Base-by-base conservation (phyloP, 331 rosid genomes). In the Saraca asoca region DNA sequence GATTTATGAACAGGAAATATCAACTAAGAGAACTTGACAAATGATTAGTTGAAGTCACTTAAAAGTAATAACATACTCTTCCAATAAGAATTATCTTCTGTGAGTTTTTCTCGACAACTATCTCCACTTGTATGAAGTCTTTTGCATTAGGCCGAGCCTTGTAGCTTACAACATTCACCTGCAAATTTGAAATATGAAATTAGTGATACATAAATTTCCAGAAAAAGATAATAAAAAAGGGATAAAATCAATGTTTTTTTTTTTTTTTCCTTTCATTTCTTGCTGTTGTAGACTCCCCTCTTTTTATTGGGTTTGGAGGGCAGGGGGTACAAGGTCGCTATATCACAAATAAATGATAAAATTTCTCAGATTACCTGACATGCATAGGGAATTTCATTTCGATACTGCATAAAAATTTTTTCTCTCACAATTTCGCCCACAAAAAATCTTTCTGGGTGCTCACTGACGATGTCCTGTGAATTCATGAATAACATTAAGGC, bases 391-490 rank as follows among this genome's bases (percentile, higher is more conserved):
- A 93, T 86, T 84, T 93, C 98, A 29, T 88, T 79, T 58, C 95
- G 88, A 58, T 86, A 90, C 75, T 93, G 98, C 90, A 87, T 81
- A 74, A 93, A 90, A 69, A 93, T 93, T 86, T 93, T 93, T 75
- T 93, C 98, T 78, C 98, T 85, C 41, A 93, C 80, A 39, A 93
- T 93, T 77, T 90, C 98, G 59, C 91, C 76, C 6, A 93, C 86
- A 71, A 93, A 93, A 79, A 93, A 93, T 80, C 98, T 81, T 77
- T 93, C 98, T 13, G 97, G 97, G 76, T 90, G 98, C 71, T 93
- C 97, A 60, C 98, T 93, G 75, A 93, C 85, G 48, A 88, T 90
- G 71, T 83, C 98, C 98, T 93, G 86, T 51, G 70, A 75, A 79
- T 34, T 69, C 69, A 81, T 24, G 57, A 63, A 70, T 15, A 60